Base-by-base conservation (phyloP, 2,329 filamentous ascomycete genomes). In the Dothistroma pini region DNA sequence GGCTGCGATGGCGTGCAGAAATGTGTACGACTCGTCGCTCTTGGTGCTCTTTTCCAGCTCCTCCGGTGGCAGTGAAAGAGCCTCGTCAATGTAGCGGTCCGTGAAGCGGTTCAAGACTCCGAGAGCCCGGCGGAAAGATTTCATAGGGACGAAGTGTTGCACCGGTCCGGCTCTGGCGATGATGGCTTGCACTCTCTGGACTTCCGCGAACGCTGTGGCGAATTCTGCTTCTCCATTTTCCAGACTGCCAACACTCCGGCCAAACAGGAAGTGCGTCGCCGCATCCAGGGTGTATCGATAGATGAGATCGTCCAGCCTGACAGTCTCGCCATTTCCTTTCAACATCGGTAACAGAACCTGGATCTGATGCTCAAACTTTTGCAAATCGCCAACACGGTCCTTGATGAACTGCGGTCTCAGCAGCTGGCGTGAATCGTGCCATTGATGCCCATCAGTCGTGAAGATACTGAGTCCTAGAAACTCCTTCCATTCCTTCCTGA, bases 371-470 rank as follows among this genome's bases (percentile, higher is more conserved):
- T 96, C 93, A 72, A 96, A 93, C 61, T 88, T 86, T 56, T 91
- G 83, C 62, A 96, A 78, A 74, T 96, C 90, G 65, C 88, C 89
- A 38, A 96, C 85, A 21, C 92, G 89, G 70, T 96, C 89, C 69
- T 89, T 89, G 70, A 91, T 86, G 75, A 96, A 96, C 71, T 96
- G 91, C 0, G 93, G 92, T 1, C 92, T 83, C 64, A 97, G 86
- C 62, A 96, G 80, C 66, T 90, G 86, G n/a, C 93, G 84, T 56
- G 88, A 91, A 59, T 83, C 82, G 67, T 93, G 90, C 93, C 93
- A 96, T 56, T 82, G 77, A 29, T 86, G 80, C 12, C 89, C 88
- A 72, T 97, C 93, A 0, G 91, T 96, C 8, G 87, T 87, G 75
- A 83, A 83, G 65, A 86, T 85, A 76, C 85, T 85, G 69, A 91